phyloP scores from a whole-genome alignment of 257 asterid genomes.

The Vinca minor region DNA sequence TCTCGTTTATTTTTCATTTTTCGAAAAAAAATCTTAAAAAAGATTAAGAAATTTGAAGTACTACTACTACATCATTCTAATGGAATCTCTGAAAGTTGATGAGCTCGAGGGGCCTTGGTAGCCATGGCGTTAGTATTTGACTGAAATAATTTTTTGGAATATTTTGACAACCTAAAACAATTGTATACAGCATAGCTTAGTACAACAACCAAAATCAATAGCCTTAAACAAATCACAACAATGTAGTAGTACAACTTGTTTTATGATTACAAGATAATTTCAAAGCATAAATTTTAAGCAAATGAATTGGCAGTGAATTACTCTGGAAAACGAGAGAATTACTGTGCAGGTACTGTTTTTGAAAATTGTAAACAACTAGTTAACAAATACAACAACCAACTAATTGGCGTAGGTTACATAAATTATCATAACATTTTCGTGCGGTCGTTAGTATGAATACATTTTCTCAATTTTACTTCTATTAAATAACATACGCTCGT shows the following conservation, averaged over 20 bases:
- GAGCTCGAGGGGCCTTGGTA: constrained; percentile 5
- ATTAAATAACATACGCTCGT: no score
- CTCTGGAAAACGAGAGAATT: no score
- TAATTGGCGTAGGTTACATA: no score
- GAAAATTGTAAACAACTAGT: no score
- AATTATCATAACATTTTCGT: no score
- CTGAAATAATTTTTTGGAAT: background rate
- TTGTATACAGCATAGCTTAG: background rate
- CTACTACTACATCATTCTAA: background rate
- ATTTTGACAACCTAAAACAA: constrained; percentile 4
- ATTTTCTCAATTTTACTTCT: no score
- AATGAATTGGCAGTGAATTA: constrained; percentile 8
- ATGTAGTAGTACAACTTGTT: background rate
- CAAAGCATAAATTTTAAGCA: background rate
- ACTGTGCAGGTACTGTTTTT: background rate
- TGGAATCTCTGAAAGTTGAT: background rate
- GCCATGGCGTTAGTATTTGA: background rate
- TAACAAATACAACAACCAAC: background rate
- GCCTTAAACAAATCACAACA: background rate
- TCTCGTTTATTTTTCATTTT: no score
- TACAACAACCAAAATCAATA: background rate
- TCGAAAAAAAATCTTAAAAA: no score
- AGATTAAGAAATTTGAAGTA: no score
- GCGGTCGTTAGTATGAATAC: no score
- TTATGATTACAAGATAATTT: background rate